Conservation (phyloP, 139 green algal genomes). For the Medakamo hakoo region DNA sequence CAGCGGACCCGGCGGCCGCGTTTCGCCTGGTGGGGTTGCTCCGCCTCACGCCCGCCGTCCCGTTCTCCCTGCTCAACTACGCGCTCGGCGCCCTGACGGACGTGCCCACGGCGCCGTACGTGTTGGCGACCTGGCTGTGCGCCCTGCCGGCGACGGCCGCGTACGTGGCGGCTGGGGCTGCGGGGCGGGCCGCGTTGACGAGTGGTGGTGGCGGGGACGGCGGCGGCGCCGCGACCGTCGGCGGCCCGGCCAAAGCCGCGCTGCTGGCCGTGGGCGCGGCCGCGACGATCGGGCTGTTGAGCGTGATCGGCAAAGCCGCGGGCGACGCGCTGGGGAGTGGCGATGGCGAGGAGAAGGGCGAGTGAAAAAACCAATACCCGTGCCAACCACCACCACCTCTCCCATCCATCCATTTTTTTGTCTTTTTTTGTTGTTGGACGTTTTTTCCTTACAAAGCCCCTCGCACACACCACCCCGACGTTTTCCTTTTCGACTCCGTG, state of each 20-base stretch:
- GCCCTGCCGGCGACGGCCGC: slow-evolving; percentile 69
- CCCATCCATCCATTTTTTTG: background rate
- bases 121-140: slow-evolving; percentile 50
- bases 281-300: slow-evolving; percentile 37
- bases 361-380: too few relatives aligned
- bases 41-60: slow-evolving; percentile 49
- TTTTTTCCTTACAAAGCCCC: background rate
- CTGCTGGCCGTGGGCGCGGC: slow-evolving; percentile 38
- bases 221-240: slow-evolving; percentile 14
- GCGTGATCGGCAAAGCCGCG: slow-evolving; percentile 30
- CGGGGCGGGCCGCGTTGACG: slow-evolving; percentile 27
- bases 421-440: background rate
- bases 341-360: background rate
- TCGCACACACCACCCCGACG: too few relatives aligned
- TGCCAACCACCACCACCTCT: too few relatives aligned
- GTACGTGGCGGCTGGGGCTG: slow-evolving; percentile 52
- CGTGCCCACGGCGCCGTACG: slow-evolving; percentile 35
- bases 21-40: slow-evolving; percentile 52
- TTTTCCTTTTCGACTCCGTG: too few relatives aligned
- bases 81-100: slow-evolving; percentile 33
- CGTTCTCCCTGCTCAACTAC: slow-evolving; percentile 63
- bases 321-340: slow-evolving; percentile 16
- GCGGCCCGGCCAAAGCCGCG: slow-evolving; percentile 13
- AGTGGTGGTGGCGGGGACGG: too few relatives aligned
- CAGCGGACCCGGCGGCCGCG: too few relatives aligned